A percentile compares a stretch with the other conserved stretches of the same genome.
These are phyloP conservation scores for Pichia sp. DNA, from an alignment of 1,139 yeast species.

Conservation along the genomic window DNA sequence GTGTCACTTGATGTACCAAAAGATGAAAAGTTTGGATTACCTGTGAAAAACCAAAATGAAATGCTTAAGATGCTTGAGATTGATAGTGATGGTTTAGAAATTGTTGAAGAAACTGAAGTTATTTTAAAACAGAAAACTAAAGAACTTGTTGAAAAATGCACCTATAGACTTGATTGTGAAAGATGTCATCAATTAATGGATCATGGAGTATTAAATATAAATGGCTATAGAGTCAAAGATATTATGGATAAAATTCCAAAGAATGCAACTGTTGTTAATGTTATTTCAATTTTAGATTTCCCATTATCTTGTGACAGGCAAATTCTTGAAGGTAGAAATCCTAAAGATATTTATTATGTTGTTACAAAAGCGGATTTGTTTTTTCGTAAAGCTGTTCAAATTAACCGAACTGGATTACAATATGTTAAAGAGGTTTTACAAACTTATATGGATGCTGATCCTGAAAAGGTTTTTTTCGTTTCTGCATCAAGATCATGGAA, in stretches of 20 bases:
- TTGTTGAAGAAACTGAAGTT: not conserved
- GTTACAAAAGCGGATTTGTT: constrained; percentile 57
- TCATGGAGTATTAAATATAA: constrained; percentile 34
- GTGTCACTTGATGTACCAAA: not conserved
- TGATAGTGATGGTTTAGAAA: no score
- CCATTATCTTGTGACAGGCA: constrained; percentile 51
- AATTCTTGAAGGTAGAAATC: constrained; percentile 35
- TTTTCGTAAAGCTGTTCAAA: constrained; percentile 33
- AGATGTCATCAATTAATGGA: constrained; percentile 51
- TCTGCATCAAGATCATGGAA: constrained; percentile 54
- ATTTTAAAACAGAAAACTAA: constrained; percentile 4
- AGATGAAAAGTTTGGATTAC: not conserved
- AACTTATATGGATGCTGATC: constrained; percentile 37
- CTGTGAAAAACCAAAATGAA: not conserved
- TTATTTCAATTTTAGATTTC: constrained; percentile 62
- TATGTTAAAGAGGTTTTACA: constrained; percentile 43
- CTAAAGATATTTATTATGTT: constrained; percentile 41
- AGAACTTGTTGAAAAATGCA: constrained; percentile 1
- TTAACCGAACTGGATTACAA: constrained; percentile 35
- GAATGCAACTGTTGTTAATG: constrained; percentile 49
- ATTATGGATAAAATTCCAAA: constrained; percentile 43
- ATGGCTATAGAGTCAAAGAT: constrained; percentile 36
- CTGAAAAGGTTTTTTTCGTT: constrained; percentile 42
- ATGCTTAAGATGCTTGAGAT: no score
- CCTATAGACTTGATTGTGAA: constrained; percentile 33